phyloP scores from a whole-genome alignment of 2,329 filamentous ascomycete species.

The Biscogniauxia mediterranea region DNA sequence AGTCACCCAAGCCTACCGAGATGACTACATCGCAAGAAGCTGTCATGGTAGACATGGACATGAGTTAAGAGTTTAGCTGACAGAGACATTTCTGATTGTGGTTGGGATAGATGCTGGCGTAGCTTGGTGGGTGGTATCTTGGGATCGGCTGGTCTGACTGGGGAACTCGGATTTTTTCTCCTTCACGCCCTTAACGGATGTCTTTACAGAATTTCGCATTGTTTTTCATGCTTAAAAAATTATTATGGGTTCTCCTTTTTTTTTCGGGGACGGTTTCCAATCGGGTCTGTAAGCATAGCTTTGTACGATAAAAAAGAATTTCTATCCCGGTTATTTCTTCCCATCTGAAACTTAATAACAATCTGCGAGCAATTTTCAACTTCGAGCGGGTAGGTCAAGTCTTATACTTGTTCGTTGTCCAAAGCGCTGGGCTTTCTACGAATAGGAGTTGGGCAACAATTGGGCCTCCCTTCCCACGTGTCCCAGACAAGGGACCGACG shows the following conservation, averaged over 20 bases:
- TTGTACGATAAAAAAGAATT: constrained; percentile 20
- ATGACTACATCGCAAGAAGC: constrained; percentile 20
- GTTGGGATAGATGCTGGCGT: constrained; percentile 22
- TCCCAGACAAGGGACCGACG: constrained; percentile 1
- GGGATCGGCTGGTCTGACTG: constrained; percentile 22
- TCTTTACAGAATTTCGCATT: constrained; percentile 13
- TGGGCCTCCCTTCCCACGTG: constrained; percentile 15
- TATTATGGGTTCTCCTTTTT: constrained; percentile 13
- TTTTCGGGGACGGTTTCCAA: constrained; percentile 13
- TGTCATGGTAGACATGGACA: constrained; percentile 39
- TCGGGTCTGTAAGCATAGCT: constrained; percentile 18
- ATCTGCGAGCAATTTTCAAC: neutral
- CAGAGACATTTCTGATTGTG: constrained; percentile 19
- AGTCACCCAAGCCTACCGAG: constrained; percentile 39
- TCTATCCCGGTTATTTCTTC: constrained; percentile 9
- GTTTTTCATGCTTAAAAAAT: constrained; percentile 17
- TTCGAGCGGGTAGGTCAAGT: neutral
- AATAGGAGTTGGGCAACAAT: constrained; percentile 22
- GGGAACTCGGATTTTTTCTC: constrained; percentile 19
- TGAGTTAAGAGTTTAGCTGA: constrained; percentile 34
- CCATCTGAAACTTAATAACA: constrained; percentile 1
- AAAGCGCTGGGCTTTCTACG: constrained; percentile 2
- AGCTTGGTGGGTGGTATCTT: constrained; percentile 25
- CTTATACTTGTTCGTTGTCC: constrained; percentile 18
- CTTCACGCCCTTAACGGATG: constrained; percentile 13